Evolutionary conservation across 2,329 filamentous ascomycete species (phyloP).

Genomic region (Escovopsis sp.): DNA sequence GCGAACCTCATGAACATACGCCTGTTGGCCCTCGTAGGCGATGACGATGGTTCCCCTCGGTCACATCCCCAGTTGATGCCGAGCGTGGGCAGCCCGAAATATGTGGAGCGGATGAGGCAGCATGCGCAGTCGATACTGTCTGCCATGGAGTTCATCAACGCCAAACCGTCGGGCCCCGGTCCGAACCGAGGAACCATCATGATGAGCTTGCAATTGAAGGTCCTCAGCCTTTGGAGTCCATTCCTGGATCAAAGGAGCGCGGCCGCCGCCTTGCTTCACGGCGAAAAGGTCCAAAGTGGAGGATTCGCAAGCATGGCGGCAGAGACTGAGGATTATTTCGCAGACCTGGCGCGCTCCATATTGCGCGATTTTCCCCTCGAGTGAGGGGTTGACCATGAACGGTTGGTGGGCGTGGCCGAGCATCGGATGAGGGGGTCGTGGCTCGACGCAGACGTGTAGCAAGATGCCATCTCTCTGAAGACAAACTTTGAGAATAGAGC

Average conservation of each 20-base stretch:
- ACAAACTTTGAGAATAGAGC: too few species aligned
- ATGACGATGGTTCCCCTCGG: neutral
- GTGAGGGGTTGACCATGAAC: neutral
- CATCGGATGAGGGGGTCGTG: neutral
- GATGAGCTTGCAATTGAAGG: conserved; percentile 6
- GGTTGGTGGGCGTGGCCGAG: too few species aligned
- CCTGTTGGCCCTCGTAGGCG: neutral
- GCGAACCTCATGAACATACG: conserved; percentile 3
- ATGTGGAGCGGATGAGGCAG: neutral
- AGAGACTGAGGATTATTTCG: conserved; percentile 8
- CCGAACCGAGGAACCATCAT: conserved; percentile 5
- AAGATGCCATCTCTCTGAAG: too few species aligned
- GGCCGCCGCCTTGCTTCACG: conserved; percentile 4
- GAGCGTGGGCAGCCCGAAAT: neutral
- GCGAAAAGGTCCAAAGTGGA: conserved; percentile 4
- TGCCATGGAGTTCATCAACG: conserved; percentile 1
- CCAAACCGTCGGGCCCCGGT: neutral
- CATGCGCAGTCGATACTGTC: conserved; percentile 4
- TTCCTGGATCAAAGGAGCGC: conserved; percentile 5
- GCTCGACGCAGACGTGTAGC: too few species aligned
- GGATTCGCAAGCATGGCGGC: conserved; percentile 8
- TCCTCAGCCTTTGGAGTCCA: conserved; percentile 7
- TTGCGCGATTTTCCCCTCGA: conserved; percentile 4
- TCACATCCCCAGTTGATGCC: too few species aligned
- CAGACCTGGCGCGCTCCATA: conserved; percentile 8